Conservation (phyloP, 1,284 basidiomycete genomes). For the Trichosporon asahii region DNA sequence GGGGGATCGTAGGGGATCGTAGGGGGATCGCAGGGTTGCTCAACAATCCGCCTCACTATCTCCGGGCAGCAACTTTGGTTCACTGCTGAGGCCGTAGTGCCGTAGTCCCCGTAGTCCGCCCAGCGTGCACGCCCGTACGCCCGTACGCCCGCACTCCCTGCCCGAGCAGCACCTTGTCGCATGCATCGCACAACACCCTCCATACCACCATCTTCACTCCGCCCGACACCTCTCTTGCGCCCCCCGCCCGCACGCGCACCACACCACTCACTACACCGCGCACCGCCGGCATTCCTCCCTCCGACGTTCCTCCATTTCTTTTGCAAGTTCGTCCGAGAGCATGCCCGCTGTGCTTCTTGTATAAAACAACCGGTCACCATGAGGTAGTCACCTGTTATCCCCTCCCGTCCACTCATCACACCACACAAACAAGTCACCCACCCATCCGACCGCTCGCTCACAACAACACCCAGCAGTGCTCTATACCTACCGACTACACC, state of each 20-base stretch:
- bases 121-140: background rate
- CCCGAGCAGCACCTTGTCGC: background rate
- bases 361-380: background rate
- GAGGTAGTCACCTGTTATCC: constrained; percentile 2
- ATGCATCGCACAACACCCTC: constrained; percentile 4
- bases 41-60: constrained; percentile 8
- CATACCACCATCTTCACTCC: constrained; percentile 4
- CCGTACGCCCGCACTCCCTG: background rate
- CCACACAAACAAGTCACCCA: background rate
- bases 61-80: constrained; percentile 8
- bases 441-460: background rate
- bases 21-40: background rate
- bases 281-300: background rate
- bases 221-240: background rate
- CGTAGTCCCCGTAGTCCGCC: too few species aligned
- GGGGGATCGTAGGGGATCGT: too few species aligned
- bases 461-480: background rate
- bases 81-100: background rate
- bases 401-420: background rate
- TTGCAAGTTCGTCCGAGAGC: constrained; percentile 7
- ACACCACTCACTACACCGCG: background rate
- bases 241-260: background rate
- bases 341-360: background rate
- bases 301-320: background rate
- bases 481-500: background rate